phyloP scores from a whole-genome alignment of 2,329 filamentous ascomycete species.

The Kalmusia sp. region DNA sequence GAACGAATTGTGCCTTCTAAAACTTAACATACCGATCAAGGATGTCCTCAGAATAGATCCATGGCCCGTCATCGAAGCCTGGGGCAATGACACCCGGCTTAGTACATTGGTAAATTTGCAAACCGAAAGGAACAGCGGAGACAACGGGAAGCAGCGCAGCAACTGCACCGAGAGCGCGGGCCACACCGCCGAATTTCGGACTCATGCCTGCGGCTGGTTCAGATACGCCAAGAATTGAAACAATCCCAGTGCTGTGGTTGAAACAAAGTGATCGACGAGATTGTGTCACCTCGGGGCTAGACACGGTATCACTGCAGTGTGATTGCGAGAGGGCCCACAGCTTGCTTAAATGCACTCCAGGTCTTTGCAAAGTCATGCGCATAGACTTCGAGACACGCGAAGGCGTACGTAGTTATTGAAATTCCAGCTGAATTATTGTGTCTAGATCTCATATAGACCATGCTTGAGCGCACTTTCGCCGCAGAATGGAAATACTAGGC shows the following conservation, averaged over 20 bases:
- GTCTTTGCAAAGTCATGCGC: neutral
- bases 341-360: neutral
- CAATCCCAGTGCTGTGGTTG: neutral
- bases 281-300: neutral
- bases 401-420: no score
- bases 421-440: no score
- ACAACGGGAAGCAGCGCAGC: neutral
- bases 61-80: constrained; percentile 7
- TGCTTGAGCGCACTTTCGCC: no score
- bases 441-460: no score
- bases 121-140: constrained; percentile 1
- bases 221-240: neutral
- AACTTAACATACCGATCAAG: constrained; percentile 1
- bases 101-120: constrained; percentile 5
- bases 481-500: no score
- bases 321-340: neutral
- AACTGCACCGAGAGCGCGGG: neutral
- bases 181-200: neutral
- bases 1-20: neutral
- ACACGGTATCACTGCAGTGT: neutral
- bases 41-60: constrained; percentile 9
- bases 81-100: constrained; percentile 4
- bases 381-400: no score
- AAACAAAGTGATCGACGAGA: neutral
- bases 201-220: neutral